These are phyloP conservation scores for Agaricus subrufescens DNA, from an alignment of 768 basidiomycete species.

Conservation along the genomic window DNA sequence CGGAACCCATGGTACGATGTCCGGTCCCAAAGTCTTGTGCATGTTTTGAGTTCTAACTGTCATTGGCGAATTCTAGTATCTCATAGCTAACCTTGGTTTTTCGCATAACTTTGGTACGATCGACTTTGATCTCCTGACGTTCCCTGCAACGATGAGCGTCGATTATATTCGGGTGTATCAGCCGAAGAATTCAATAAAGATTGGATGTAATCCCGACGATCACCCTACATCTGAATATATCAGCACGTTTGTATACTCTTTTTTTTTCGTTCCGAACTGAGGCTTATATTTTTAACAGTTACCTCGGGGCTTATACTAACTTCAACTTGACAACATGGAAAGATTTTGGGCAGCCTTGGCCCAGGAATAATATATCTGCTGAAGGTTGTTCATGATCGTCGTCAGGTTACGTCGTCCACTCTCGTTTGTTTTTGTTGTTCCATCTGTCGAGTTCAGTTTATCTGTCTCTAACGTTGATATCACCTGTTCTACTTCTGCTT, in stretches of 20 bases:
- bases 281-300: constrained; percentile 27
- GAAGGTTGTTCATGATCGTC: constrained; percentile 5
- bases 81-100: constrained; percentile 65
- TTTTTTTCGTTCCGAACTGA: background rate
- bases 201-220: constrained; percentile 62
- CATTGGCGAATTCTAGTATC: constrained; percentile 36
- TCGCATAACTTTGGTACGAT: constrained; percentile 61
- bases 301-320: constrained; percentile 62
- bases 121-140: constrained; percentile 44
- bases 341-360: constrained; percentile 44
- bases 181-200: constrained; percentile 37
- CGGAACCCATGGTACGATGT: constrained; percentile 59
- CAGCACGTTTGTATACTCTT: constrained; percentile 34
- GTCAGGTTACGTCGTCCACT: background rate
- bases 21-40: background rate
- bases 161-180: constrained; percentile 80
- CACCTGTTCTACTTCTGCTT: background rate
- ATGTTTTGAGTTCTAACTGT: background rate
- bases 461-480: background rate
- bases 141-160: constrained; percentile 56
- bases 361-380: constrained; percentile 41
- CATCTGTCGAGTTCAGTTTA: background rate
- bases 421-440: background rate
- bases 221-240: constrained; percentile 76
- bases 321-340: constrained; percentile 44